phyloP scores from a whole-genome alignment of 441 rosid species.

The Rhodomyrtus psidioides region DNA sequence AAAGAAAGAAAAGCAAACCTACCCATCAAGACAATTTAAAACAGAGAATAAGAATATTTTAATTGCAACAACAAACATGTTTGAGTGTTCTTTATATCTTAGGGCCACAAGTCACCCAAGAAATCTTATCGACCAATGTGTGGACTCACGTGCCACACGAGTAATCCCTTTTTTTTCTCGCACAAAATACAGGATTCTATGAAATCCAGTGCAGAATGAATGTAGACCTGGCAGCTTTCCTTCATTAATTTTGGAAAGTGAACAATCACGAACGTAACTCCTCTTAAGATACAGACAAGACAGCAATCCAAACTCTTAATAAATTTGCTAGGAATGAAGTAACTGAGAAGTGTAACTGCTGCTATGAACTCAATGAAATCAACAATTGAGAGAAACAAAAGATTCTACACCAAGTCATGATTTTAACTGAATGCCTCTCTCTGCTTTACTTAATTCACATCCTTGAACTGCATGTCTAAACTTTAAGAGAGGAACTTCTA shows the following conservation, averaged over 20 bases:
- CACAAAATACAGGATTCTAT: neutral
- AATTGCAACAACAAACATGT: neutral
- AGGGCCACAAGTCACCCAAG: neutral
- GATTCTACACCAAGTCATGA: neutral
- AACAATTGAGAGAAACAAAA: neutral
- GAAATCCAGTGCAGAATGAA: neutral
- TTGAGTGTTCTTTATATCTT: neutral
- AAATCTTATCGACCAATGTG: neutral
- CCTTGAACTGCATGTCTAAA: neutral
- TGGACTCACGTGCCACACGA: neutral
- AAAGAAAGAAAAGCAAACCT: neutral
- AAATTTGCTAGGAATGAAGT: neutral
- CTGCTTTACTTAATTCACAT: neutral
- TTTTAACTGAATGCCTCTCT: neutral
- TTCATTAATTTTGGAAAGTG: neutral
- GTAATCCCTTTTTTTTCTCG: neutral
- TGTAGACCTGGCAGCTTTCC: neutral
- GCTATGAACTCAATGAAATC: neutral
- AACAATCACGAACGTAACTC: neutral
- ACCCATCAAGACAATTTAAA: neutral
- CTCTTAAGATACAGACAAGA: neutral
- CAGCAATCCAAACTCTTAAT: neutral
- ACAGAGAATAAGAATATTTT: neutral
- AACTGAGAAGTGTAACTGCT: neutral
- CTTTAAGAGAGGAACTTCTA: neutral